Base-by-base conservation (phyloP, 345 rosid species). In the Eucalyptus cladocalyx region DNA sequence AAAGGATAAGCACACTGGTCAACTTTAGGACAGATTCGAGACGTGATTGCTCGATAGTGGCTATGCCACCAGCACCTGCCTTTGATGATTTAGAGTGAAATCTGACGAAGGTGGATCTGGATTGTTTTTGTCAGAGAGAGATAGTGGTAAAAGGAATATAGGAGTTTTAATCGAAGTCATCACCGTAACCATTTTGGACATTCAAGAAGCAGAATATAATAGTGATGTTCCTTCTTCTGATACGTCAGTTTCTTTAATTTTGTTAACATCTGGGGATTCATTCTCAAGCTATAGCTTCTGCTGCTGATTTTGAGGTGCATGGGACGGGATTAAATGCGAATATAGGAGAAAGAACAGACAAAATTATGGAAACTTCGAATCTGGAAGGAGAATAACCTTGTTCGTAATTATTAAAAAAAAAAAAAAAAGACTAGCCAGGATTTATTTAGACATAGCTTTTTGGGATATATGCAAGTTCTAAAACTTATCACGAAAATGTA, bases 51-150 rank as follows among this genome's bases (percentile, higher is more conserved):
- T 30, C 32, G 34, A 62, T 30, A 62, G 69, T 62, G 69, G 69
- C 76, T 42, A 88, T 88, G 89, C 85, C 90, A 23, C 90, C 89
- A 16, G 88, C 90, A 43, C 80, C 87, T 67, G 93, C 93, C 18
- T 45, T 92, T 28, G 92, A 91, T 67, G 94, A 34, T 93, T 94
- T 89, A 93, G 92, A 5, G 72, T 91, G 16, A 94, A 93, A 87
- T 91, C 94, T 21, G 95, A 94, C 88, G 94, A 93, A 16, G 93
- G 92, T 88, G 93, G 94, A 87, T 93, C 90, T 40, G 94, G 95
- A 17, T 94, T 93, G 43, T 65, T 94, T 11, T 60, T 93, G 90
- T 87, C 91, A 2, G 95, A 93, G 93, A 92, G 93, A 14, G 49
- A 93, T 28, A 93, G 92, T 72, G 95, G 96, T 54, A 92, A 91